These are phyloP conservation scores for bread wheat (Triticum aestivum) DNA, from an alignment of 176 grass and related monocot genomes.

Conservation along the genomic window IWGSC_CS_RefSeq_v2.1 NC_057812.1:575556238-575556737, in stretches of 20 bases:
- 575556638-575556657: too few species aligned
- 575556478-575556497: not conserved
- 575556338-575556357: not conserved
- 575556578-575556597: not conserved
- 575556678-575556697: not conserved
- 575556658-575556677: not conserved
- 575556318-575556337: too few species aligned
- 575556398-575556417: not conserved
- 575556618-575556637: not conserved
- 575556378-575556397: not conserved
- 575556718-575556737: too few species aligned
- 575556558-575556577: not conserved
- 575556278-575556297: too few species aligned
- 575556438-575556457: not conserved
- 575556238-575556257: too few species aligned
- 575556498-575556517: constrained; percentile 8
- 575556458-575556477: not conserved
- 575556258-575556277: too few species aligned
- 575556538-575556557: not conserved
- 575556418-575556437: not conserved
- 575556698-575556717: too few species aligned
- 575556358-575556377: not conserved
- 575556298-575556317: not conserved
- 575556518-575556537: not conserved
- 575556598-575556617: not conserved